phyloP scores from a whole-genome alignment of 2,329 filamentous ascomycete species.

The Alternaria incomplexa region DNA sequence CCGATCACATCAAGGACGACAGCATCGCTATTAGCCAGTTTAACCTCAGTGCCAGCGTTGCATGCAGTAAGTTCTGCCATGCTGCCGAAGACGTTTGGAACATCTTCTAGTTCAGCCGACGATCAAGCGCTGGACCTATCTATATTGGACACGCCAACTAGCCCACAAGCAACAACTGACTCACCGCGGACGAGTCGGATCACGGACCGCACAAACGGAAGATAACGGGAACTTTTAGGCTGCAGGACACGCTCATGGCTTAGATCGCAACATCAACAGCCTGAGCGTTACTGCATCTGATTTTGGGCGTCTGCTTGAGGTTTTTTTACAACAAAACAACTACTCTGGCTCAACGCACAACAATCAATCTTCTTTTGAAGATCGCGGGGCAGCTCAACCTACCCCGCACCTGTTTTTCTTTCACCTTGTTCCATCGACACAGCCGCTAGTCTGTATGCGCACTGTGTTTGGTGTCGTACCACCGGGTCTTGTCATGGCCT shows the following conservation, averaged over 20 bases:
- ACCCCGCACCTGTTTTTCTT: slow-evolving; percentile 49
- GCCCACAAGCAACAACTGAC: slow-evolving; percentile 30
- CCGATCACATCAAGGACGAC: slow-evolving; percentile 92
- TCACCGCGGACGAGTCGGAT: slow-evolving; percentile 18
- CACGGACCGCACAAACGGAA: slow-evolving; percentile 23
- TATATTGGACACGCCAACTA: slow-evolving; percentile 34
- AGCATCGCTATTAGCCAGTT: slow-evolving; percentile 98
- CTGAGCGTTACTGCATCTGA: slow-evolving; percentile 52
- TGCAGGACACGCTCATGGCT: slow-evolving; percentile 47
- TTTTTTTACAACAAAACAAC: slow-evolving; percentile 82
- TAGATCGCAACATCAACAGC: slow-evolving; percentile 76
- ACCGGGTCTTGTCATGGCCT: slow-evolving; percentile 5
- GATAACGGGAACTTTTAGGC: slow-evolving; percentile 35
- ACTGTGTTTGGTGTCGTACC: slow-evolving; percentile 21
- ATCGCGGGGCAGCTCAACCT: slow-evolving; percentile 70
- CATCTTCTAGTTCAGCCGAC: slow-evolving; percentile 69
- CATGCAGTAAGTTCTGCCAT: slow-evolving; percentile 99
- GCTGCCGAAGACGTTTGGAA: slow-evolving; percentile 96
- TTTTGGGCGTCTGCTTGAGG: slow-evolving; percentile 72
- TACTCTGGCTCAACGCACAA: slow-evolving; percentile 78
- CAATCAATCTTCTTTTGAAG: slow-evolving; percentile 56
- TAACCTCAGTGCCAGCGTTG: slow-evolving; percentile 94
- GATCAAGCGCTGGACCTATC: slow-evolving; percentile 24
- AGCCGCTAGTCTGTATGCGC: slow-evolving; percentile 18
- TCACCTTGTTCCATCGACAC: slow-evolving; percentile 16